Conservation (phyloP, 768 basidiomycete genomes). For the Russula olivacea region DNA sequence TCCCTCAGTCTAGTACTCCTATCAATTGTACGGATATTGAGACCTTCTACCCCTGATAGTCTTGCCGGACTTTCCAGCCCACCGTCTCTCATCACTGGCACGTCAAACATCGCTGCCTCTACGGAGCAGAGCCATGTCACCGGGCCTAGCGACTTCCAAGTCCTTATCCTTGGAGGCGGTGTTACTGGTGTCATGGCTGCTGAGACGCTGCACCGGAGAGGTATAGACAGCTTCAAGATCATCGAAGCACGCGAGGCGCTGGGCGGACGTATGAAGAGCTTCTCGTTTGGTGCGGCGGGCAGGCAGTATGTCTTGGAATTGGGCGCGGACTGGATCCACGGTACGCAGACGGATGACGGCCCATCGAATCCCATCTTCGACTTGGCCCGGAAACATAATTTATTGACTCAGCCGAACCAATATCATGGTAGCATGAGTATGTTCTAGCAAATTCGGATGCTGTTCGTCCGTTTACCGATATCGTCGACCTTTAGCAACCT, state of each 20-base stretch:
- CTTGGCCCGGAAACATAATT: constrained; percentile 50
- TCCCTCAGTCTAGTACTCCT: constrained; percentile 11
- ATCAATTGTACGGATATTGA: constrained; percentile 6
- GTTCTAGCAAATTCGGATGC: constrained; percentile 23
- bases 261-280: constrained; percentile 54
- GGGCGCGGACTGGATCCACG: constrained; percentile 56
- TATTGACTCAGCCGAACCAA: constrained; percentile 43
- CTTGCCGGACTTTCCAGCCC: constrained; percentile 2
- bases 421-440: constrained; percentile 39
- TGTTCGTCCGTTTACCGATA: neutral
- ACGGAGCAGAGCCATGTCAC: constrained; percentile 1
- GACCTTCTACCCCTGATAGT: constrained; percentile 1
- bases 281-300: constrained; percentile 38
- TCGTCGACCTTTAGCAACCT: constrained; percentile 39
- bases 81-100: constrained; percentile 1
- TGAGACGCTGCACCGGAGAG: constrained; percentile 47
- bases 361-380: constrained; percentile 54
- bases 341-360: constrained; percentile 43
- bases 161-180: constrained; percentile 62
- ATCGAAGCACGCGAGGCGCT: constrained; percentile 54
- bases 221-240: constrained; percentile 53
- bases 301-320: constrained; percentile 45
- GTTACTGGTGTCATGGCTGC: constrained; percentile 63
- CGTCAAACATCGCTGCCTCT: constrained; percentile 7
- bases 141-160: constrained; percentile 31